phyloP scores from a whole-genome alignment of 306 rosid genomes.

The Canavalia gladiata region DNA sequence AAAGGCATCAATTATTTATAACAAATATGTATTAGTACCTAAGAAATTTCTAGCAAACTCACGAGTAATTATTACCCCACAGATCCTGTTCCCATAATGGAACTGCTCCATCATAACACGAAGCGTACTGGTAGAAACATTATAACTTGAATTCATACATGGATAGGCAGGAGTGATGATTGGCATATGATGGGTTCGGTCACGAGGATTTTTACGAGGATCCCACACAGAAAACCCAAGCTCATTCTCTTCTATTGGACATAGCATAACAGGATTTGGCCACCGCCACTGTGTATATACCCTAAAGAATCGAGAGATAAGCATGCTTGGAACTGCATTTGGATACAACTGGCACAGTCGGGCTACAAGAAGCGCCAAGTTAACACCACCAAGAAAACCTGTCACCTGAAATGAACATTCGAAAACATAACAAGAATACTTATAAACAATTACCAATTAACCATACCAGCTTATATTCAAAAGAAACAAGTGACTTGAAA shows the following conservation, averaged over 20 bases:
- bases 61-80: slow-evolving; percentile 66
- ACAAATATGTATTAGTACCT: not conserved
- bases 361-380: slow-evolving; percentile 96
- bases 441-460: slow-evolving; percentile 9
- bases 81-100: slow-evolving; percentile 72
- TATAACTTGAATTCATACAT: slow-evolving; percentile 97
- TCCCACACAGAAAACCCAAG: slow-evolving; percentile 91
- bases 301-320: slow-evolving; percentile 92
- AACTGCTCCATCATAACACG: slow-evolving; percentile 97
- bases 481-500: slow-evolving; percentile 17
- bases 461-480: not conserved
- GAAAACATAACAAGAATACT: not conserved
- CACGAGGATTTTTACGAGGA: slow-evolving; percentile 91
- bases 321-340: slow-evolving; percentile 95
- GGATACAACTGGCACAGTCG: slow-evolving; percentile 95
- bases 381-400: slow-evolving; percentile 98
- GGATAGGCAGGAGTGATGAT: slow-evolving; percentile 98
- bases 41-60: not conserved
- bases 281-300: slow-evolving; percentile 98
- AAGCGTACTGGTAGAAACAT: slow-evolving; percentile 88
- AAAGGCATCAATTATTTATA: slow-evolving; percentile 10
- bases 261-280: slow-evolving; percentile 96
- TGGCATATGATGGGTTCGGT: slow-evolving; percentile 91
- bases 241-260: slow-evolving; percentile 87
- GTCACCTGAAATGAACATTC: slow-evolving; percentile 67